Evolutionary conservation across 2,329 filamentous ascomycete species (phyloP).

Genomic region (Tympanopsis confertula): DNA sequence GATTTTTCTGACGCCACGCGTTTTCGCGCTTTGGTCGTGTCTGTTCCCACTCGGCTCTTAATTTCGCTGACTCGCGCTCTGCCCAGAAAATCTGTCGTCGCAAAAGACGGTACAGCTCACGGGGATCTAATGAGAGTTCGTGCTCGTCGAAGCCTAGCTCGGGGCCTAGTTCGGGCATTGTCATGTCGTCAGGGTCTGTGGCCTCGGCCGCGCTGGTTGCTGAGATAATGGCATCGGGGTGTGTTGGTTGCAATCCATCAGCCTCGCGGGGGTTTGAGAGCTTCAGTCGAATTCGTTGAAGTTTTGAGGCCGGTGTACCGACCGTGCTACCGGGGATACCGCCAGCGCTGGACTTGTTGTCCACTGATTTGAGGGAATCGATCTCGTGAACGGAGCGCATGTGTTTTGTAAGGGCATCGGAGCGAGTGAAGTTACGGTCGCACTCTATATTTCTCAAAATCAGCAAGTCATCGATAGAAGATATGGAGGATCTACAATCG

Average conservation of each 20-base stretch:
- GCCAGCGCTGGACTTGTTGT: neutral
- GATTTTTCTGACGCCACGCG: conserved; percentile 26
- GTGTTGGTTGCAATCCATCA: conserved; percentile 17
- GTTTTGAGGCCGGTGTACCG: conserved; percentile 26
- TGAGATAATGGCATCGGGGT: neutral
- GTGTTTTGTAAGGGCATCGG: conserved; percentile 65
- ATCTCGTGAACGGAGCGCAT: conserved; percentile 71
- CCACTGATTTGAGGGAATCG: conserved; percentile 36
- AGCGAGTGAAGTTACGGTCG: conserved; percentile 65
- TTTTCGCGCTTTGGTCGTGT: conserved; percentile 21
- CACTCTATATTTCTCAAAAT: conserved; percentile 52
- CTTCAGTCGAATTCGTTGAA: conserved; percentile 18
- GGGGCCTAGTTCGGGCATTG: conserved; percentile 20
- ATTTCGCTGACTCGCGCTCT: conserved; percentile 22
- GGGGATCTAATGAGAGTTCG: conserved; percentile 25
- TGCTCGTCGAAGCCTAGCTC: conserved; percentile 27
- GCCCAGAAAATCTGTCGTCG: conserved; percentile 33
- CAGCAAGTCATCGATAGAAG: conserved; percentile 32
- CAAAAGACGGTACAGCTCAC: conserved; percentile 28
- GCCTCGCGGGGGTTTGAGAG: conserved; percentile 33
- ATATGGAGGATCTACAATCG: conserved; percentile 6
- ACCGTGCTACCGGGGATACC: conserved; percentile 8
- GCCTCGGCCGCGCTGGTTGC: neutral
- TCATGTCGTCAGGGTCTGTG: conserved; percentile 19
- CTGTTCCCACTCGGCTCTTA: conserved; percentile 24